Conservation (phyloP, 257 asterid species). For the Solanum pimpinellifolium region DNA sequence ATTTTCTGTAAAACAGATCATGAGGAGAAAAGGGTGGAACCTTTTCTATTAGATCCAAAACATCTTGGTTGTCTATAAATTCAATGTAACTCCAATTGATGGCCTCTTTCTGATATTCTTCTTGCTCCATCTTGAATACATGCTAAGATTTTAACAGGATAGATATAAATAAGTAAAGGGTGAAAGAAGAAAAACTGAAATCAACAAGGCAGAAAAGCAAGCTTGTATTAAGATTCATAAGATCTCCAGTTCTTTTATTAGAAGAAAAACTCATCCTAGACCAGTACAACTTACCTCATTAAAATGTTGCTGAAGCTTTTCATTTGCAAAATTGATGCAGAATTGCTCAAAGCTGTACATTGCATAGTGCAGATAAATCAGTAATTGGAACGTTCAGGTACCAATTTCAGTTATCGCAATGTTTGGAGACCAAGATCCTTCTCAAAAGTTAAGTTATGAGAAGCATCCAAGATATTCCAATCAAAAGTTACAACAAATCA, state of each 20-base stretch:
- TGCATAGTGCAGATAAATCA: background rate
- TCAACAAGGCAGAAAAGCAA: constrained; percentile 3
- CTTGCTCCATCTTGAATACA: constrained; percentile 99
- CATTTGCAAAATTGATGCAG: constrained; percentile 97
- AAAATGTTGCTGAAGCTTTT: constrained; percentile 98
- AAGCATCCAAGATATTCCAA: background rate
- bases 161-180: constrained; percentile 1
- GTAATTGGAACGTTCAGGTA: background rate
- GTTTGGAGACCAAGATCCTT: background rate
- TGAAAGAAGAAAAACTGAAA: background rate
- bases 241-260: background rate
- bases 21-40: constrained; percentile 16
- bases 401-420: background rate
- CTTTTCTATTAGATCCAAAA: constrained; percentile 95
- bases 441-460: background rate
- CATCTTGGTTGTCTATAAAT: constrained; percentile 99
- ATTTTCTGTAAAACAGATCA: background rate
- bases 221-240: constrained; percentile 6
- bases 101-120: constrained; percentile 85
- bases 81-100: constrained; percentile 98
- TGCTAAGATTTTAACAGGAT: constrained; percentile 45
- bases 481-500: background rate
- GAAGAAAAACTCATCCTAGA: background rate
- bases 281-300: constrained; percentile 56
- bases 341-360: constrained; percentile 90